A percentile compares a stretch with the other conserved stretches of the same genome.
phyloP scores from a whole-genome alignment of 1,284 basidiomycete genomes.

The Leccinum griseonigrum region DNA sequence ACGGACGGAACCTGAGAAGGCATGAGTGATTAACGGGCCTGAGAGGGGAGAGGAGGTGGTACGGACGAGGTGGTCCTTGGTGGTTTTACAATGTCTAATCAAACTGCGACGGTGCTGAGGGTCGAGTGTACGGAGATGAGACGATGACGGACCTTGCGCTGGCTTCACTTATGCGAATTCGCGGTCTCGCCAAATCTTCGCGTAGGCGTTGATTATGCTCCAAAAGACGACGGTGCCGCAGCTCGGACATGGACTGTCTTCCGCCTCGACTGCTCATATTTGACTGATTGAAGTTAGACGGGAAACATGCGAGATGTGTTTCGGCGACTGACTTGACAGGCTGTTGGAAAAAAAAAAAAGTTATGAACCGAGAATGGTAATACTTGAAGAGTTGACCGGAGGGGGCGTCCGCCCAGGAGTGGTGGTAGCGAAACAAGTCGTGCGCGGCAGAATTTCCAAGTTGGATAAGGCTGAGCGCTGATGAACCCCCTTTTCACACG shows the following conservation, averaged over 20 bases:
- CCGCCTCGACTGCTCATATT: slow-evolving; percentile 61
- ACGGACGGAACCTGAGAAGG: slow-evolving; percentile 76
- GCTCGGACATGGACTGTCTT: slow-evolving; percentile 91
- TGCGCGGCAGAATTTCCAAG: slow-evolving; percentile 10
- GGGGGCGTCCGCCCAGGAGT: slow-evolving; percentile 1
- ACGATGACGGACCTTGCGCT: slow-evolving; percentile 68
- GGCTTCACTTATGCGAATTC: slow-evolving; percentile 89
- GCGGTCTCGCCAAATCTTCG: slow-evolving; percentile 86
- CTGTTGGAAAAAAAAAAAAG: neutral
- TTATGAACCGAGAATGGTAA: slow-evolving; percentile 2
- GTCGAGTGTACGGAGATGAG: slow-evolving; percentile 2
- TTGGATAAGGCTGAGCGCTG: neutral
- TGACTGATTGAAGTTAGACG: slow-evolving; percentile 4
- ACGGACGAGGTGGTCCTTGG: slow-evolving; percentile 63
- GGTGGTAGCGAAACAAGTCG: slow-evolving; percentile 14
- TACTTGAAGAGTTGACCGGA: neutral
- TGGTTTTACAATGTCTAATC: slow-evolving; percentile 89
- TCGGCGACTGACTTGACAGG: slow-evolving; percentile 9
- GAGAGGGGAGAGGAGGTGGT: neutral
- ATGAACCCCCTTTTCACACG: slow-evolving; percentile 25
- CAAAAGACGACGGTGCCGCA: slow-evolving; percentile 88
- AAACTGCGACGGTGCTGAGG: slow-evolving; percentile 49
- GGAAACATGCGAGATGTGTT: neutral
- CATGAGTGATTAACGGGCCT: slow-evolving; percentile 7
- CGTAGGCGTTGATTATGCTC: slow-evolving; percentile 92